Percentiles rank a stretch among this genome's conserved stretches.
Evolutionary conservation across 257 asterid species (phyloP).

Genomic region (Solanum ossicruentum): DNA sequence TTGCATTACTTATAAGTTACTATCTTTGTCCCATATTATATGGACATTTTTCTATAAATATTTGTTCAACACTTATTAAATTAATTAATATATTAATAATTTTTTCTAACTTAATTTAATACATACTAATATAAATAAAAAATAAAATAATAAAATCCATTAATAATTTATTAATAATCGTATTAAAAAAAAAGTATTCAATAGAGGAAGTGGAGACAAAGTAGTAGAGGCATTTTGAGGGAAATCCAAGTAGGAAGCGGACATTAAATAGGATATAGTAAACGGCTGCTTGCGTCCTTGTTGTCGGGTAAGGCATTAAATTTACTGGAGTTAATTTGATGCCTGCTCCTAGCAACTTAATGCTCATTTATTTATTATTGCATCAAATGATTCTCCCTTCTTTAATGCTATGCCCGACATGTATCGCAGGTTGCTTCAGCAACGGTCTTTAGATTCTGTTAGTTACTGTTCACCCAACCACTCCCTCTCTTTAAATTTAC

Average conservation of each 20-base stretch:
- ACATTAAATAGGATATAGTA: neutral
- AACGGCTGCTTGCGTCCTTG: conserved; percentile 12
- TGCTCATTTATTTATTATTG: neutral
- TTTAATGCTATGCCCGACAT: neutral
- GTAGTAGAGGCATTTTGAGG: conserved; percentile 2
- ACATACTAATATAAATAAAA: too few relatives aligned
- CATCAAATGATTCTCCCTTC: neutral
- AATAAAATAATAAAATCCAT: too few relatives aligned
- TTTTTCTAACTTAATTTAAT: too few relatives aligned
- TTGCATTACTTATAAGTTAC: too few relatives aligned
- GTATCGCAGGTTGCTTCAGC: neutral
- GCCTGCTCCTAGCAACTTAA: neutral
- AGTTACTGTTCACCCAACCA: neutral
- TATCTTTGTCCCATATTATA: too few relatives aligned
- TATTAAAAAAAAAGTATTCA: too few relatives aligned
- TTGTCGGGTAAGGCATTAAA: conserved; percentile 8
- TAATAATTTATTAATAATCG: too few relatives aligned
- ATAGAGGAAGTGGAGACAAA: neutral
- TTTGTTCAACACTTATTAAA: too few relatives aligned
- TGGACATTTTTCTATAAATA: too few relatives aligned
- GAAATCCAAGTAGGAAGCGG: neutral
- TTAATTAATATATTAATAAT: too few relatives aligned
- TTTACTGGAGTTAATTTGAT: neutral
- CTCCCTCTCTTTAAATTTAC: too few relatives aligned
- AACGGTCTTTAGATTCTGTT: conserved; percentile 4